Percentiles rank a stretch among this genome's conserved stretches.
phyloP scores from a whole-genome alignment of 169 alveolate species.

The Plasmodium gaboni region DNA sequence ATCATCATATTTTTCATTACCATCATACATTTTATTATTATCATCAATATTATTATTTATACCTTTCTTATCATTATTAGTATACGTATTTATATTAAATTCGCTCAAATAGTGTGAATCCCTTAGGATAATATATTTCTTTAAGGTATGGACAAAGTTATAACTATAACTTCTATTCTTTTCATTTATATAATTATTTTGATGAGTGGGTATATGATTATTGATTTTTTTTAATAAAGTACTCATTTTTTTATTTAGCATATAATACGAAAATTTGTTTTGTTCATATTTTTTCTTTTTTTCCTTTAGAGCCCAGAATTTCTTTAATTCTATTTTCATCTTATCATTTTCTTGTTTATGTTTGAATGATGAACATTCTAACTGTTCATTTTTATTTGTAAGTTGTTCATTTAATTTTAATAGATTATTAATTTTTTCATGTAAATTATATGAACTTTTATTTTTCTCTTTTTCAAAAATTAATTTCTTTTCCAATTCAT shows the following conservation, averaged over 20 bases:
- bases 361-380: conserved; percentile 47
- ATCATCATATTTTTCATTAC: not conserved
- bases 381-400: conserved; percentile 43
- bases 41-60: conserved; percentile 1
- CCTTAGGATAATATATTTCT: conserved; percentile 18
- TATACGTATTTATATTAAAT: not conserved
- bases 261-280: conserved; percentile 13
- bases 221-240: conserved; percentile 45
- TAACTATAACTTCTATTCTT: conserved; percentile 37
- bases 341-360: conserved; percentile 65
- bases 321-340: conserved; percentile 56
- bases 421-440: conserved; percentile 52
- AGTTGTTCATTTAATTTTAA: conserved; percentile 56
- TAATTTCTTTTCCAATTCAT: conserved; percentile 65
- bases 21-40: not conserved
- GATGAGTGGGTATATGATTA: conserved; percentile 6
- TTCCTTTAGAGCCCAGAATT: conserved; percentile 38
- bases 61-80: not conserved
- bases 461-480: conserved; percentile 69
- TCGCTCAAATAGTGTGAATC: not conserved
- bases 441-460: conserved; percentile 30
- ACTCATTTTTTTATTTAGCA: conserved; percentile 48
- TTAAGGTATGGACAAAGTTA: conserved; percentile 27
- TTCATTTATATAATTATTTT: not conserved
- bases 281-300: conserved; percentile 22